Conservation (phyloP, 202 grass and related monocot species). For the Cymbopogon flexuosus region DNA sequence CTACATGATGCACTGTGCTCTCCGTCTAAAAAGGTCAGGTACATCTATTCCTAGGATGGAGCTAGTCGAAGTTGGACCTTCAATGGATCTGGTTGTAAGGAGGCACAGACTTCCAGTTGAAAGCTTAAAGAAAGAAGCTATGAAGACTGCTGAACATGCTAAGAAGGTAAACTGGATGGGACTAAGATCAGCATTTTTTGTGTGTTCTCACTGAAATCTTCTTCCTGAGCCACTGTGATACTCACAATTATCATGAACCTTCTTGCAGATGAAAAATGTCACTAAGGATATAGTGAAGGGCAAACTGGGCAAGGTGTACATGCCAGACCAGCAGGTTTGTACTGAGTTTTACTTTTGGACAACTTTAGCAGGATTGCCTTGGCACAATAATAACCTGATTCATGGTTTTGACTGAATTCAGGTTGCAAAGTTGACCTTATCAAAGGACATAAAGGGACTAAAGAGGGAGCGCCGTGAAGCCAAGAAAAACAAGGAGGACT, state of each 20-base stretch:
- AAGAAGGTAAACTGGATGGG: conserved; percentile 14
- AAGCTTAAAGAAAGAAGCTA: conserved; percentile 70
- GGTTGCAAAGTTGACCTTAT: conserved; percentile 57
- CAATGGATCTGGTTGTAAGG: conserved; percentile 73
- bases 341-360: not conserved
- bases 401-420: conserved; percentile 22
- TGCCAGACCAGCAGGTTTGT: conserved; percentile 78
- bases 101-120: conserved; percentile 57
- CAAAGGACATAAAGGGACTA: conserved; percentile 58
- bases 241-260: not conserved
- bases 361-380: not conserved
- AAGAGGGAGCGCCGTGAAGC: conserved; percentile 66
- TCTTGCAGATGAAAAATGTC: conserved; percentile 79
- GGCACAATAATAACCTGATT: not conserved
- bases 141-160: conserved; percentile 51
- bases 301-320: conserved; percentile 68
- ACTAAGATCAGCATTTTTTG: not conserved
- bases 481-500: not conserved
- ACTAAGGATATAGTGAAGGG: conserved; percentile 49
- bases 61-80: conserved; percentile 91
- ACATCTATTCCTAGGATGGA: conserved; percentile 85
- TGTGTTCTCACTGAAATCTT: not conserved
- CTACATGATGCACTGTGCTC: conserved; percentile 75
- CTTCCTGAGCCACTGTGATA: not conserved
- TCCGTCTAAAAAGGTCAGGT: conserved; percentile 79